Percentiles rank a stretch among this genome's conserved stretches.
These are phyloP conservation scores for Thermothielavioides terrestris DNA, from an alignment of 495 filamentous ascomycete species.

Conservation along the genomic window DNA sequence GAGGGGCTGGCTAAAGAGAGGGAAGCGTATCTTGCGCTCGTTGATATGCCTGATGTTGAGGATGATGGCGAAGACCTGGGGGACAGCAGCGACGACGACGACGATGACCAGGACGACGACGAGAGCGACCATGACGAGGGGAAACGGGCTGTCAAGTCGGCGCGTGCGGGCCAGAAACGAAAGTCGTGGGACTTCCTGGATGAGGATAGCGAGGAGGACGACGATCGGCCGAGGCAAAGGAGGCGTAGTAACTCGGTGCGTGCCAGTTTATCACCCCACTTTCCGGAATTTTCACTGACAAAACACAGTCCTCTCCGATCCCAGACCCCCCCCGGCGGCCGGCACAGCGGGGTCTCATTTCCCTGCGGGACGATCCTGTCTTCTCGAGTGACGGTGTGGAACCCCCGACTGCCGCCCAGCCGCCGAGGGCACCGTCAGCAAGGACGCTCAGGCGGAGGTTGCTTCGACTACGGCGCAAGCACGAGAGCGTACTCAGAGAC, in stretches of 20 bases:
- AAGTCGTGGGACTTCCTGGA: constrained; percentile 76
- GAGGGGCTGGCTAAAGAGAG: constrained; percentile 68
- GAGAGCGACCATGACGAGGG: constrained; percentile 29
- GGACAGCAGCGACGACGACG: constrained; percentile 38
- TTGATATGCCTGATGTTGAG: constrained; percentile 84
- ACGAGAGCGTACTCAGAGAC: constrained; percentile 59
- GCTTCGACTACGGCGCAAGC: constrained; percentile 62
- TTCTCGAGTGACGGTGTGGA: constrained; percentile 34
- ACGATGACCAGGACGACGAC: constrained; percentile 17
- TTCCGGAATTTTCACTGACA: too few relatives aligned
- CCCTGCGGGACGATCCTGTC: constrained; percentile 33
- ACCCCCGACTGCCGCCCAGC: constrained; percentile 49
- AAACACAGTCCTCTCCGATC: constrained; percentile 49
- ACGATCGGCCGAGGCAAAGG: constrained; percentile 63
- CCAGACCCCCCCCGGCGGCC: constrained; percentile 43
- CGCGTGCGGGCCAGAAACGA: constrained; percentile 53
- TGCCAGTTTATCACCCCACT: too few relatives aligned
- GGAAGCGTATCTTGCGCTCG: constrained; percentile 71
- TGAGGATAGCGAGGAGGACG: constrained; percentile 60
- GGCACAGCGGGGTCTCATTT: constrained; percentile 41
- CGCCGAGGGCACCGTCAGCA: constrained; percentile 55
- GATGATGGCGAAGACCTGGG: constrained; percentile 56
- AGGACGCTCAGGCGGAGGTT: constrained; percentile 62
- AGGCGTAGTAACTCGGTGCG: constrained; percentile 81
- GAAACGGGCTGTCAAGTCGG: background rate